phyloP scores from a whole-genome alignment of 2,329 filamentous ascomycete species.

The Davidsoniella australis region DNA sequence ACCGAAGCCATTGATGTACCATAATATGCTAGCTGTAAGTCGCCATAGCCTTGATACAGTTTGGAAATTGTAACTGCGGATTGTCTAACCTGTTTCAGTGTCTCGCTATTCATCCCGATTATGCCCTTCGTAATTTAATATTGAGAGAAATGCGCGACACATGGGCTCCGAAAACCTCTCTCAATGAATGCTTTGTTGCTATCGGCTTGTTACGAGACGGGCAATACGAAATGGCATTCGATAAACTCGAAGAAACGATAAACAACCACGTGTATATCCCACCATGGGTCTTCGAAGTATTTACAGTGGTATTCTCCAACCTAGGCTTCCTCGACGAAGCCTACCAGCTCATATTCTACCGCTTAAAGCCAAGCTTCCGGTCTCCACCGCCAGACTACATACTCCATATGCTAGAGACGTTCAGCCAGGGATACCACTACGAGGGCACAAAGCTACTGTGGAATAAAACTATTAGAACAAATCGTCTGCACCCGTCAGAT shows the following conservation, averaged over 20 bases:
- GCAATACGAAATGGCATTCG: conserved; percentile 65
- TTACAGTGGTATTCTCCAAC: conserved; percentile 56
- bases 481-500: conserved; percentile 30
- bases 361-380: conserved; percentile 22
- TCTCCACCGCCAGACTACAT: conserved; percentile 37
- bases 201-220: conserved; percentile 64
- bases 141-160: conserved; percentile 55
- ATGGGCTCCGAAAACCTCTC: conserved; percentile 39
- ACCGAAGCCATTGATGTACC: conserved; percentile 49
- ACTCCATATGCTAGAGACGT: conserved; percentile 59
- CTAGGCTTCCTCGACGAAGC: conserved; percentile 63
- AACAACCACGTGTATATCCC: conserved; percentile 37
- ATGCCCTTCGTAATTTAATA: conserved; percentile 53
- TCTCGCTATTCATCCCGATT: conserved; percentile 72
- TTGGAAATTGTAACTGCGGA: background rate
- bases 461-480: conserved; percentile 40
- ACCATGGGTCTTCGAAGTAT: conserved; percentile 62
- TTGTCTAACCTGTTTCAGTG: conserved; percentile 25
- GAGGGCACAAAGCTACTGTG: conserved; percentile 54
- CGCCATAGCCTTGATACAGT: background rate
- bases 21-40: conserved; percentile 50
- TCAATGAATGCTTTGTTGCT: conserved; percentile 44
- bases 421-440: conserved; percentile 45
- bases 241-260: conserved; percentile 50
- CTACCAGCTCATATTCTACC: conserved; percentile 45